phyloP scores from a whole-genome alignment of 2,329 filamentous ascomycete species.

The Byssochlamys sp. region DNA sequence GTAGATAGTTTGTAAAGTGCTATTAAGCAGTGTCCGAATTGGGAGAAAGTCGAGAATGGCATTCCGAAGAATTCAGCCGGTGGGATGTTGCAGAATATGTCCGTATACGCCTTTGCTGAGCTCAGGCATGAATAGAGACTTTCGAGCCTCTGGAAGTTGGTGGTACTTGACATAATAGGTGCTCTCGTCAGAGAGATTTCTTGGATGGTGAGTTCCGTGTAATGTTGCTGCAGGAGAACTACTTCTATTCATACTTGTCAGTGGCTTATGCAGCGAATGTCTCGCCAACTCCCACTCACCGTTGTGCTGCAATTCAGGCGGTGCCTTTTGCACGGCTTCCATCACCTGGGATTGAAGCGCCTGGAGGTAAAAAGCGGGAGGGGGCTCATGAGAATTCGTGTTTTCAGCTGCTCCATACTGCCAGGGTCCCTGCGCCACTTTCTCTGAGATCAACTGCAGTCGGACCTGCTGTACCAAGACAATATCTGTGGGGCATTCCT shows the following conservation, averaged over 20 bases:
- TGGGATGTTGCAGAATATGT: constrained; percentile 27
- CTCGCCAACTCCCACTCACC: not conserved
- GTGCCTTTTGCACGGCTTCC: not conserved
- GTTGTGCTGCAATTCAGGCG: constrained; percentile 2
- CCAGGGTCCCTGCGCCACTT: constrained; percentile 1
- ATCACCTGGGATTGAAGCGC: constrained; percentile 4
- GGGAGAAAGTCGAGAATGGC: constrained; percentile 26
- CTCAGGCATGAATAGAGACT: constrained; percentile 29
- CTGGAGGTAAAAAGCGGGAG: constrained; percentile 4
- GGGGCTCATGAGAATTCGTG: not conserved
- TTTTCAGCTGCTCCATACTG: not conserved
- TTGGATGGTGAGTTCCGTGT: constrained; percentile 10
- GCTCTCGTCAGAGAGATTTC: constrained; percentile 8
- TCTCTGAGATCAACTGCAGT: not conserved
- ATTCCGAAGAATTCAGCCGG: constrained; percentile 20
- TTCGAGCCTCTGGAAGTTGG: constrained; percentile 8
- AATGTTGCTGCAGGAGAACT: constrained; percentile 5
- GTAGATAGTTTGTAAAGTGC: constrained; percentile 33
- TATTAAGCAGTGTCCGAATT: constrained; percentile 29
- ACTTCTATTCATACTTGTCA: constrained; percentile 3
- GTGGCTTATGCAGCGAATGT: not conserved
- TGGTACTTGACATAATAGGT: not conserved
- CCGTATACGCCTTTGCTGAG: constrained; percentile 28
- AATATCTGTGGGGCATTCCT: not conserved
- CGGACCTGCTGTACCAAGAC: not conserved